Evolutionary conservation across 208 protist species (phyloP), one percentile per base, ranked within the genome.

Genomic region (Leptomonas pyrrhocoris): DNA sequence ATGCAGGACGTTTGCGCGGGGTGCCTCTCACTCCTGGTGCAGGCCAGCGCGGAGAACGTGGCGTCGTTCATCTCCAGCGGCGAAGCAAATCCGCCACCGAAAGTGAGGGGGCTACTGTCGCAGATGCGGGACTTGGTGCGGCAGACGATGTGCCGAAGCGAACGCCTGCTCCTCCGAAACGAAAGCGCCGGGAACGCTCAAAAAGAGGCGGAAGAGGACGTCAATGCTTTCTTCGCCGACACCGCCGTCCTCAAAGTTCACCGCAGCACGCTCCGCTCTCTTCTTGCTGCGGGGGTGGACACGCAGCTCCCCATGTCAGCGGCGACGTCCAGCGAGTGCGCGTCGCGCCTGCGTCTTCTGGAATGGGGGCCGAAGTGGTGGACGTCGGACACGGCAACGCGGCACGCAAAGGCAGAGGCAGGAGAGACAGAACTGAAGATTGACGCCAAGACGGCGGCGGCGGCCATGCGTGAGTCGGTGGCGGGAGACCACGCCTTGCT

Each of bases 401-500:
- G 40, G 38, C 43, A 19, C 38, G 30, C 40, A 16, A 23, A 28
- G 16, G 18, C 34, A 12, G 36, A 25, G 6, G 21, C 43, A 7
- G 46, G 57, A 13, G 69, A 63, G 43, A 63, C 69, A 27, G 69
- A 48, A 7, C 23, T 74, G 23, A 60, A 40, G 15, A 46, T 74
- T 27, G 56, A 68, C 56, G 53, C 62, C 5, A 74, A 74, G 45
- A 49, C 60, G 2, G 51, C 69, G 0, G 60, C 59, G 0, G 60
- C 69, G 13, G 60, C 53, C 0, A 21, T 68, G 60, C 48, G 48
- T 31, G 31, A 74, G 40, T 43, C 45, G 18, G 21, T 56, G 36
- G 36, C 53, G 23, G 53, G 42, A 3, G 69, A 68, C 12, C 42
- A 62, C 38, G 50, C 65, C 30, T 46, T 80, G 31, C 64, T 83